Evolutionary conservation across 1,284 basidiomycete genomes (phyloP), one percentile per base, ranked within the genome.

Genomic region (Cryptococcus sp.): DNA sequence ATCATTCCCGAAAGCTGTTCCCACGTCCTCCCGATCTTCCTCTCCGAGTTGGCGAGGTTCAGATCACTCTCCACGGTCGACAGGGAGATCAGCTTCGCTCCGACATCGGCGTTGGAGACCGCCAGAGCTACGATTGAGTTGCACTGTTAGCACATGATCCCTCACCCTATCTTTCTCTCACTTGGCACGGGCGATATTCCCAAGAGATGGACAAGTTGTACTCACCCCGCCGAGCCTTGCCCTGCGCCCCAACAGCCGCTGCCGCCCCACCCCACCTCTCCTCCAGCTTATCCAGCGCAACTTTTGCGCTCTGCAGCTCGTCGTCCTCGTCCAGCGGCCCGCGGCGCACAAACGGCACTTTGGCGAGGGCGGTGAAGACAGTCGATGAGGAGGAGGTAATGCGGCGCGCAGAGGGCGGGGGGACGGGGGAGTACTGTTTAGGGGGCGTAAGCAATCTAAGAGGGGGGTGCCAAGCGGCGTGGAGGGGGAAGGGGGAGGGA

Each of bases 271-370:
- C 89, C 76, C 93, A 94, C 62, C 90, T 87, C 0, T 85, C 84
- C 76, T 96, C 93, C 7, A 96, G 79, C 72, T 87, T 90, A 24
- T 91, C 93, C 53, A 95, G 79, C 70, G 94, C 90, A 62, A 89
- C 89, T 52, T 91, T 85, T n/a, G 93, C 90, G 47, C 85, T 80
- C 66, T 90, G 87, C 23, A 97, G 81, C 58, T 89, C 88, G 73
- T 82, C 79, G 54, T 81, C 79, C 46, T 79, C 77, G 53, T 80
- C 79, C 36, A 77, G 68, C 0, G 77, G 75, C 0, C 75, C 73
- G 18, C 76, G 61, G 37, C 71, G 60, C 42, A 76, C 72, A 9
- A 33, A 33, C 28, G 28, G 28, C 15, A 75, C 73, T 60, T 77
- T 73, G 43, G 73, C 71, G 20, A 77, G 56, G 3, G 78, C 70